A percentile compares a stretch with the other conserved stretches of the same genome.
Conservation (phyloP, 2,329 filamentous ascomycete species). For the Zopfia rhizophila region DNA sequence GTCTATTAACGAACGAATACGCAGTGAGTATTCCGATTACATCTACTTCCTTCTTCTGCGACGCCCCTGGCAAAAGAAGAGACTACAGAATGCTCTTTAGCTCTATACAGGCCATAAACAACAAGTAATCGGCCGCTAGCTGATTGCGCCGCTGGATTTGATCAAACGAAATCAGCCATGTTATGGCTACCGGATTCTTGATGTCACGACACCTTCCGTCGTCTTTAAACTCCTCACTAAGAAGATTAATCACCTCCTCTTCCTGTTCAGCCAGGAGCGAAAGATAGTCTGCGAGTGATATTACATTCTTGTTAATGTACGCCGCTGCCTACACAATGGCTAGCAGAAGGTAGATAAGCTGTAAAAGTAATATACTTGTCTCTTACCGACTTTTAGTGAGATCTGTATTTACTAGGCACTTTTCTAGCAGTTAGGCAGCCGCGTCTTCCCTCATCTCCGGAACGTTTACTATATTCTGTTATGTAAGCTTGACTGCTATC, state of each 20-base stretch:
- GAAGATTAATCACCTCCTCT: conserved; percentile 41
- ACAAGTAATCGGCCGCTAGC: conserved; percentile 49
- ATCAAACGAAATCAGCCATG: conserved; percentile 56
- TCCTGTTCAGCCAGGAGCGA: conserved; percentile 24
- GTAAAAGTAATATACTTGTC: conserved; percentile 6
- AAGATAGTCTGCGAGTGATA: conserved; percentile 7
- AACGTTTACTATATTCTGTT: conserved; percentile 39
- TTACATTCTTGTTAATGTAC: conserved; percentile 9
- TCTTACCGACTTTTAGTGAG: conserved; percentile 6
- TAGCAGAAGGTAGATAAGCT: conserved; percentile 3
- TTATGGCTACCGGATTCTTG: conserved; percentile 53
- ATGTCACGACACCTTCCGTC: conserved; percentile 29
- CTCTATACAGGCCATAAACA: conserved; percentile 51
- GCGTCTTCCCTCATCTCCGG: conserved; percentile 39
- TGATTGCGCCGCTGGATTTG: conserved; percentile 30
- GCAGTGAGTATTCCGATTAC: too few relatives aligned
- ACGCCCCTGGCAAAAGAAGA: conserved; percentile 8
- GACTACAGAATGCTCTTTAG: conserved; percentile 11
- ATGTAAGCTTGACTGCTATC: conserved; percentile 35
- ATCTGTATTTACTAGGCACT: neutral
- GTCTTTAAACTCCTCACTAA: conserved; percentile 51
- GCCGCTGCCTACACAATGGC: conserved; percentile 19
- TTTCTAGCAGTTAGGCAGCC: conserved; percentile 22
- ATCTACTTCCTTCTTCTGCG: conserved; percentile 1
- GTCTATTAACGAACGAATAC: too few relatives aligned